Percentiles rank a stretch among this genome's conserved stretches.
Evolutionary conservation across 306 rosid species (phyloP).

Genomic region (Urtica urens): DNA sequence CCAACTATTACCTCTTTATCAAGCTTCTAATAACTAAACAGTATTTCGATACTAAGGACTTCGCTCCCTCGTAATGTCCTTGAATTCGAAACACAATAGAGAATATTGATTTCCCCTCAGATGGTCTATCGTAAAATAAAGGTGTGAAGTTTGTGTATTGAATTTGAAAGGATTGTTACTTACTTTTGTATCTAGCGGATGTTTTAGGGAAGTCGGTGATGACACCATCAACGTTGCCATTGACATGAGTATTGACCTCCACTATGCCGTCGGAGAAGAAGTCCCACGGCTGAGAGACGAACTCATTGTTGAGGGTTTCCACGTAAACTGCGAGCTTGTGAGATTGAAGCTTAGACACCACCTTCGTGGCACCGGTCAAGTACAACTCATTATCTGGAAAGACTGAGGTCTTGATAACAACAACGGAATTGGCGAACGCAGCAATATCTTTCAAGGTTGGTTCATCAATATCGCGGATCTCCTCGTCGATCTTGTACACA

Average conservation of each 20-base stretch:
- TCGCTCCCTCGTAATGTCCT: no score
- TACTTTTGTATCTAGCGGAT: conserved; percentile 73
- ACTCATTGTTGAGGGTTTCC: conserved; percentile 81
- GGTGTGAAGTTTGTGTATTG: no score
- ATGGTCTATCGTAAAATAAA: no score
- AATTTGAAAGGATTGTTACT: no score
- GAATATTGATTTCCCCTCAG: no score
- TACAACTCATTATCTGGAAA: conserved; percentile 18
- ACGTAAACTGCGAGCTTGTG: conserved; percentile 56
- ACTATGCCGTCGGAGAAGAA: conserved; percentile 76
- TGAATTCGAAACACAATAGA: no score
- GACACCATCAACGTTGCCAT: conserved; percentile 43
- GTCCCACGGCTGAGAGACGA: conserved; percentile 86
- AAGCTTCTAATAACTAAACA: no score
- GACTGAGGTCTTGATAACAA: conserved; percentile 48
- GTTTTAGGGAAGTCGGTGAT: conserved; percentile 78
- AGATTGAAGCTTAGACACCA: conserved; percentile 29
- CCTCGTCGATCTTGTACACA: conserved; percentile 58
- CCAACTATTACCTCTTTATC: no score
- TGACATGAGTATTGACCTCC: conserved; percentile 59
- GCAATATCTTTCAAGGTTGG: conserved; percentile 49
- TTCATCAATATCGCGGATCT: conserved; percentile 29
- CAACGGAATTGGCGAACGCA: conserved; percentile 54
- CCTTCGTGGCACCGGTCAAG: conserved; percentile 21
- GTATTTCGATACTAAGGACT: no score